Percentiles rank a stretch among this genome's conserved stretches.
phyloP scores from a whole-genome alignment of 129 eudicot species.

The Kitagawia praeruptora region DNA sequence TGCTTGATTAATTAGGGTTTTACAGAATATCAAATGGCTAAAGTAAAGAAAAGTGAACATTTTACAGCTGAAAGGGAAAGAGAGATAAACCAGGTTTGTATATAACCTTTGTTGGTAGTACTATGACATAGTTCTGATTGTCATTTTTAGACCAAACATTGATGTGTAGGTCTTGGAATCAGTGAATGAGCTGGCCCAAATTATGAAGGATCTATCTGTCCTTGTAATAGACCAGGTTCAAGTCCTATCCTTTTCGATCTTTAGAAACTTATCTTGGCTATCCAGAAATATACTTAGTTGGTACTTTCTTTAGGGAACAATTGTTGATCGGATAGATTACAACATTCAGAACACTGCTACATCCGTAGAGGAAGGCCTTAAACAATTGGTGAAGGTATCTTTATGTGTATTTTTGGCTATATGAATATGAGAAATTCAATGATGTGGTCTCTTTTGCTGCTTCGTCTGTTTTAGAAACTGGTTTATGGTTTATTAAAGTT shows the following conservation, averaged over 20 bases:
- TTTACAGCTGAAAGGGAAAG: constrained; percentile 78
- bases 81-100: constrained; percentile 65
- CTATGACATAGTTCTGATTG: constrained; percentile 1
- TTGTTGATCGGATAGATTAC: constrained; percentile 86
- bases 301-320: constrained; percentile 56
- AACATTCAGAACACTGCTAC: constrained; percentile 81
- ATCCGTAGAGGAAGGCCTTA: constrained; percentile 77
- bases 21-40: constrained; percentile 65
- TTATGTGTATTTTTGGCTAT: not conserved
- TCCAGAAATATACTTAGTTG: not conserved
- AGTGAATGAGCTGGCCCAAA: constrained; percentile 81
- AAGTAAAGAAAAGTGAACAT: constrained; percentile 64
- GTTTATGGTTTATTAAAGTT: not conserved
- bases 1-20: constrained; percentile 43
- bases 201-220: constrained; percentile 90
- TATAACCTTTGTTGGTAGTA: not conserved
- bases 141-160: constrained; percentile 1
- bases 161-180: constrained; percentile 58
- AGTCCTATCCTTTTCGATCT: not conserved
- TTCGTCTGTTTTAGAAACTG: not conserved
- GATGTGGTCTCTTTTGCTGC: not conserved
- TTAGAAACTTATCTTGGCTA: not conserved
- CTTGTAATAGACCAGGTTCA: constrained; percentile 86
- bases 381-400: constrained; percentile 72
- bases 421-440: not conserved